Percentiles rank a stretch among this genome's conserved stretches.
phyloP scores from a whole-genome alignment of 257 asterid species.

The Catharanthus roseus region DNA sequence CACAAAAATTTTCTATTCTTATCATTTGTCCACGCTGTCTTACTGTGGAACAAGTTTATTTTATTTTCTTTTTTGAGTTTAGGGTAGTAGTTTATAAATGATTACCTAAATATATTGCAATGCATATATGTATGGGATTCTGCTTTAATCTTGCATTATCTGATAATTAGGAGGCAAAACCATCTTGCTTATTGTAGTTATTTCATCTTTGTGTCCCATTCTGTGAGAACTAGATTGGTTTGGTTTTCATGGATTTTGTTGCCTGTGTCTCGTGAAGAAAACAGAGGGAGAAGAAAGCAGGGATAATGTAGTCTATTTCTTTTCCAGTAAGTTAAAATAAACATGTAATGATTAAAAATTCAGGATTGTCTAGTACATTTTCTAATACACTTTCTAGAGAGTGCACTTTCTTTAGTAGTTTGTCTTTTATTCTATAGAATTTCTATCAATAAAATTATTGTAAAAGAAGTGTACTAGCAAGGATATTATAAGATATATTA shows the following conservation, averaged over 20 bases:
- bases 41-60: background rate
- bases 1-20: background rate
- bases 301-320: background rate
- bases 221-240: background rate
- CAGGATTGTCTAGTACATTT: too few relatives aligned
- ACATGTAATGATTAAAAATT: too few relatives aligned
- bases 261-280: background rate
- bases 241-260: background rate
- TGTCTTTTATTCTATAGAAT: too few relatives aligned
- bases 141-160: background rate
- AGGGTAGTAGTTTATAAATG: background rate
- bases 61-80: too few relatives aligned
- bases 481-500: too few relatives aligned
- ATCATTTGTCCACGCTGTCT: background rate
- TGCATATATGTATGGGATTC: background rate
- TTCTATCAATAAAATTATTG: too few relatives aligned
- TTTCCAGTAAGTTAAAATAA: too few relatives aligned
- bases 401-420: too few relatives aligned
- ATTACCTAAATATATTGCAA: background rate
- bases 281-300: background rate
- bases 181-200: background rate
- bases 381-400: too few relatives aligned
- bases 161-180: background rate
- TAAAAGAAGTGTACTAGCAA: too few relatives aligned
- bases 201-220: background rate